Conservation (phyloP, 768 basidiomycete species). For the Suillus lakei region DNA sequence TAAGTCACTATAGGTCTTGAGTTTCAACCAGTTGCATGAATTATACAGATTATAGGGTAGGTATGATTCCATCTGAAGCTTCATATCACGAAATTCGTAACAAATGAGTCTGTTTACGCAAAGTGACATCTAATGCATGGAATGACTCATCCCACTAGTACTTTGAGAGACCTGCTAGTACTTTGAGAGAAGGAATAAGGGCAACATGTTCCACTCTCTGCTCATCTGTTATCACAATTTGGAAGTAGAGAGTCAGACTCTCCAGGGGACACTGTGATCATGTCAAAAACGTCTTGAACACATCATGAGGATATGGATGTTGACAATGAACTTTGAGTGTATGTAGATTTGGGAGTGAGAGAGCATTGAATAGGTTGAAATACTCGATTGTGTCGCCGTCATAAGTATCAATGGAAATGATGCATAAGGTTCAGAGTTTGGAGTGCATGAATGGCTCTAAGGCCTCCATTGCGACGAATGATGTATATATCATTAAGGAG, state of each 20-base stretch:
- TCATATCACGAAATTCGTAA: too few species aligned
- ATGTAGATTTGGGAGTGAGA: not conserved
- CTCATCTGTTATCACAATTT: not conserved
- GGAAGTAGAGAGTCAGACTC: not conserved
- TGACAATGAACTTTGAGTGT: not conserved
- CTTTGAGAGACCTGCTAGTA: too few species aligned
- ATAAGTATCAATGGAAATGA: accelerated
- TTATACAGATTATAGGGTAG: too few species aligned
- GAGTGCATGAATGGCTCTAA: not conserved
- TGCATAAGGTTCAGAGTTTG: not conserved
- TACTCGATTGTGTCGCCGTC: not conserved
- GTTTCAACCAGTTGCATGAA: too few species aligned
- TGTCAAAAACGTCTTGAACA: not conserved
- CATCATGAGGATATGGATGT: not conserved
- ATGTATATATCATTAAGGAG: accelerated
- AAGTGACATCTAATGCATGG: too few species aligned
- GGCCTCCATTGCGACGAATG: not conserved
- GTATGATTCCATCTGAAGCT: too few species aligned
- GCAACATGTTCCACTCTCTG: not conserved
- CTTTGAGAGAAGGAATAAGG: not conserved
- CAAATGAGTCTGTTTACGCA: too few species aligned
- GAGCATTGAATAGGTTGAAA: not conserved
- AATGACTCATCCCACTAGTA: too few species aligned
- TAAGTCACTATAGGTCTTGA: too few species aligned
- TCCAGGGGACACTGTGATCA: not conserved